Conservation (phyloP, 768 basidiomycete genomes). For the Phaeotremella skinneri region DNA sequence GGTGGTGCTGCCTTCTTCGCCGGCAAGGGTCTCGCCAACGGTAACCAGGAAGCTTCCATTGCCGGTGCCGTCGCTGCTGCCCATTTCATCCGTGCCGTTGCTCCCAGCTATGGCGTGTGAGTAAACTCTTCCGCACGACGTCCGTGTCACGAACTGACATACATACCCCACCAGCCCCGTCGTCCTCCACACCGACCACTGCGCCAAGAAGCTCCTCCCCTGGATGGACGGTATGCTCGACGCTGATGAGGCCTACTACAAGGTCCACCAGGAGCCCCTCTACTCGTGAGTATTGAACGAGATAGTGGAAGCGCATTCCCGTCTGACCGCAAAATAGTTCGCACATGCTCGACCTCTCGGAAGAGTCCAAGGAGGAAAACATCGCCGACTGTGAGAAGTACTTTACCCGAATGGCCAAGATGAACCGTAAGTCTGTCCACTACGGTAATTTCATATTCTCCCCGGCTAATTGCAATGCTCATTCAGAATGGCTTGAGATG, state of each 20-base stretch:
- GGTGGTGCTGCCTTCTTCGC: slow-evolving; percentile 95
- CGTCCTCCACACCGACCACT: slow-evolving; percentile 96
- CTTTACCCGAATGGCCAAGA: slow-evolving; percentile 88
- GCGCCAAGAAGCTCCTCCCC: slow-evolving; percentile 92
- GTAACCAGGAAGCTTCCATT: slow-evolving; percentile 91
- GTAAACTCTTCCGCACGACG: slow-evolving; percentile 49
- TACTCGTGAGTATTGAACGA: slow-evolving; percentile 44
- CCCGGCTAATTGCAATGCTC: neutral
- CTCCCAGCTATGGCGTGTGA: slow-evolving; percentile 88
- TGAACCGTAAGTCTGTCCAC: slow-evolving; percentile 57
- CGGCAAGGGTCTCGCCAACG: slow-evolving; percentile 92
- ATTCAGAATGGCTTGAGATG: slow-evolving; percentile 88
- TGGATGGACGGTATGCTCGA: slow-evolving; percentile 99
- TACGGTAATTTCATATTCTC: neutral
- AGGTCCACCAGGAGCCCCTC: slow-evolving; percentile 68
- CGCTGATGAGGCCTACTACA: slow-evolving; percentile 90
- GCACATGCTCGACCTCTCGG: slow-evolving; percentile 98
- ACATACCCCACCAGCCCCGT: slow-evolving; percentile 92
- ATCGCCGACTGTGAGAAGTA: slow-evolving; percentile 90
- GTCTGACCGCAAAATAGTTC: slow-evolving; percentile 54
- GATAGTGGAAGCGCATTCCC: neutral
- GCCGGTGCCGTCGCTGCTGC: slow-evolving; percentile 89
- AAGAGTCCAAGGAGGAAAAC: slow-evolving; percentile 77
- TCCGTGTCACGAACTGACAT: neutral
- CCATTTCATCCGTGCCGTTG: slow-evolving; percentile 80